Evolutionary conservation across 129 eudicot species (phyloP).

Genomic region (Arctium lappa): DNA sequence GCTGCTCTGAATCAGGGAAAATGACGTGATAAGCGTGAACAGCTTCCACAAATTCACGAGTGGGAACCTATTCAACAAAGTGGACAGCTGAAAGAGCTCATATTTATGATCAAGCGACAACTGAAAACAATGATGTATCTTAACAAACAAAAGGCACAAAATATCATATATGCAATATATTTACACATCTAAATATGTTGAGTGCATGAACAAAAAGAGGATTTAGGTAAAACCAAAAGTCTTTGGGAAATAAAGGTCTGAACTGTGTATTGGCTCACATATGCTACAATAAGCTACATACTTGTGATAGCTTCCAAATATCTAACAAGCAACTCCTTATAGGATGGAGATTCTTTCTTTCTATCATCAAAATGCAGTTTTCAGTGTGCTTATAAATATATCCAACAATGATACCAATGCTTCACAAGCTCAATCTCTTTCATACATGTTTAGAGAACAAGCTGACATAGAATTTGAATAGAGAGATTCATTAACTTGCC

Average conservation of each 20-base stretch:
- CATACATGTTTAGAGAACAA: neutral
- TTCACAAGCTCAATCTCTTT: neutral
- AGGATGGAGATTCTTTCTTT: neutral
- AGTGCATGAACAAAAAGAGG: neutral
- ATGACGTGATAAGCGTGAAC: conserved; percentile 85
- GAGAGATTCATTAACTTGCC: too few relatives aligned
- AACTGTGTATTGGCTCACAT: neutral
- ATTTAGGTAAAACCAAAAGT: neutral
- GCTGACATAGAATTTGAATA: too few relatives aligned
- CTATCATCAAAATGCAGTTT: neutral
- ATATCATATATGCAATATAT: neutral
- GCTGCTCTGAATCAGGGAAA: conserved; percentile 86
- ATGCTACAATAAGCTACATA: neutral
- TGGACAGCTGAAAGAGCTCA: conserved; percentile 20
- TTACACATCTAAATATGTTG: neutral
- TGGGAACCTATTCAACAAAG: conserved; percentile 60
- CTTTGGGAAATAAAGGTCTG: neutral
- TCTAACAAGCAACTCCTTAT: neutral
- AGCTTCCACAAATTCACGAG: conserved; percentile 86
- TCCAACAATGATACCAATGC: neutral
- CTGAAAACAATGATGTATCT: conserved; percentile 12
- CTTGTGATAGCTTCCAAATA: neutral
- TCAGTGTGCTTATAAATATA: too few relatives aligned
- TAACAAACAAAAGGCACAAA: neutral
- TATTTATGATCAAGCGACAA: conserved; percentile 21